These are phyloP conservation scores for Mortierella alpina DNA, from an alignment of 192 early-diverging fungal genomes.

Conservation along the genomic window DNA sequence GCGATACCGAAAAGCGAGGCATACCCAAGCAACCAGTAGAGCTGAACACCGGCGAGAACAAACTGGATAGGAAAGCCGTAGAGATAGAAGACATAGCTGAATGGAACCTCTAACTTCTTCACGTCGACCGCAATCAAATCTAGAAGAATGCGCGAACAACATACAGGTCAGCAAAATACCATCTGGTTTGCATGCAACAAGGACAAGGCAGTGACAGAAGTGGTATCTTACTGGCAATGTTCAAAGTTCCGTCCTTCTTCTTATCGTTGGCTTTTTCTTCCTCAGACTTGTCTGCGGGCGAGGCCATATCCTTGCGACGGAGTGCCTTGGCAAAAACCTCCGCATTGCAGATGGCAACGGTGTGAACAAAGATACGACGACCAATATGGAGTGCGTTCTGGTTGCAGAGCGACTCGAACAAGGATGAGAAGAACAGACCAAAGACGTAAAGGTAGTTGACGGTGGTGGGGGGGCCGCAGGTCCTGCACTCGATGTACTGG, in stretches of 20 bases:
- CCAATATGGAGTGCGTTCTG: conserved; percentile 74
- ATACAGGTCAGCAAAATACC: neutral
- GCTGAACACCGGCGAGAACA: conserved; percentile 70
- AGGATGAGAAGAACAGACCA: conserved; percentile 63
- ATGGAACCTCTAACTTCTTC: conserved; percentile 43
- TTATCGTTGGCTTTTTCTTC: conserved; percentile 15
- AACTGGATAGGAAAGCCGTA: conserved; percentile 77
- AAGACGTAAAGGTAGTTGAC: conserved; percentile 66
- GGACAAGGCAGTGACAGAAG: neutral
- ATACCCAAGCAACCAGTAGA: conserved; percentile 83
- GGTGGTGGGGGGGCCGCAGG: conserved; percentile 35
- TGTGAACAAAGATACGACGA: conserved; percentile 70
- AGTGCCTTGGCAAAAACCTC: conserved; percentile 64
- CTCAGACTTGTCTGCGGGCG: conserved; percentile 48
- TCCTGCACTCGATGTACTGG: conserved; percentile 46
- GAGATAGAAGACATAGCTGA: conserved; percentile 63
- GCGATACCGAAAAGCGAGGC: conserved; percentile 85
- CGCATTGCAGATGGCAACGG: conserved; percentile 56
- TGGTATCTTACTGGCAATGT: conserved; percentile 37
- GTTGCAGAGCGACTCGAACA: conserved; percentile 55
- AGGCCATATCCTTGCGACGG: conserved; percentile 60
- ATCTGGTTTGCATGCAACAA: neutral
- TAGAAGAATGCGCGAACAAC: neutral
- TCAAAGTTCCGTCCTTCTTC: conserved; percentile 39
- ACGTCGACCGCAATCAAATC: conserved; percentile 43